phyloP scores from a whole-genome alignment of 495 filamentous ascomycete species.

The Daldinia caldariorum region DNA sequence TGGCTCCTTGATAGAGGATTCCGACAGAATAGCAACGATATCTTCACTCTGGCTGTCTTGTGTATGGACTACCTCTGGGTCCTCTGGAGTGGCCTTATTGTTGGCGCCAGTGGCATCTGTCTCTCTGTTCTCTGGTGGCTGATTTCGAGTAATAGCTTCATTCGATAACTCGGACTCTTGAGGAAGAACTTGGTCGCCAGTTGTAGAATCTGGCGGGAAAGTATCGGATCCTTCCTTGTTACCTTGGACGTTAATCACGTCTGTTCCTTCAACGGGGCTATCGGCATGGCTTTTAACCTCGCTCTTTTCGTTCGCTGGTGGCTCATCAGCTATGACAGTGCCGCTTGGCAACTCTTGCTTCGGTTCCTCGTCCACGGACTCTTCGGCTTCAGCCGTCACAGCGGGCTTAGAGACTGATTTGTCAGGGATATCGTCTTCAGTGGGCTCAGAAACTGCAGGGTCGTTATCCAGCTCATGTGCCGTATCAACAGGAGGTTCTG shows the following conservation, averaged over 20 bases:
- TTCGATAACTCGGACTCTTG: neutral
- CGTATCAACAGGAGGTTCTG: neutral
- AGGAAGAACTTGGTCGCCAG: neutral
- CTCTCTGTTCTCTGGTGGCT: neutral
- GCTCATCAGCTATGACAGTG: neutral
- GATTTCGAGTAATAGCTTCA: neutral
- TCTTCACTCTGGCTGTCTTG: neutral
- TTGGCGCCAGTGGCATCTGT: neutral
- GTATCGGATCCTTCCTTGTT: neutral
- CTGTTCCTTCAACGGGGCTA: neutral
- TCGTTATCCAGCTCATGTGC: neutral
- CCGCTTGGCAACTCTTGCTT: neutral
- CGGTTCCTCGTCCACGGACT: neutral
- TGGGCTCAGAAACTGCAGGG: neutral
- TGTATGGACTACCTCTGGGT: neutral
- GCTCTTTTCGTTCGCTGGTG: neutral
- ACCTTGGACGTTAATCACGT: neutral
- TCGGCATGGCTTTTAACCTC: neutral
- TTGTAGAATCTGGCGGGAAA: neutral
- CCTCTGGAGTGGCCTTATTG: neutral
- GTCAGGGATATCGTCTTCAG: neutral
- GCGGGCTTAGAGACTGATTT: neutral
- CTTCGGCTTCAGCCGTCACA: neutral
- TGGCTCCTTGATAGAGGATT: neutral
- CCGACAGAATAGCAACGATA: neutral